phyloP scores from a whole-genome alignment of 2,329 filamentous ascomycete species.

The Cordyceps tenuipes region DNA sequence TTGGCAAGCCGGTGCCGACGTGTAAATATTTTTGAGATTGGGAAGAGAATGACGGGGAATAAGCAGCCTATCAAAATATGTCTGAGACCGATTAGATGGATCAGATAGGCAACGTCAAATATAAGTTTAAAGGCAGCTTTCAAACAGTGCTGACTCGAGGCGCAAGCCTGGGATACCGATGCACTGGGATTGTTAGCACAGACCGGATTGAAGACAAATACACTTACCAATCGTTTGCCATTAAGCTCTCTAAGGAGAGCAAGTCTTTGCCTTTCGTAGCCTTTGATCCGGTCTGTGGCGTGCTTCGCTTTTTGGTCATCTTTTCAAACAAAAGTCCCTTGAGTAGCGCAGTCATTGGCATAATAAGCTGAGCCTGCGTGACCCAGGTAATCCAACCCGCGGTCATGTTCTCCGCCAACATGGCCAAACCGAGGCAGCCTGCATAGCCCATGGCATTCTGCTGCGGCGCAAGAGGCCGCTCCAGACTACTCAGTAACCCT shows the following conservation, averaged over 20 bases:
- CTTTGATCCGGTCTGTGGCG: neutral
- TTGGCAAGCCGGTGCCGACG: constrained; percentile 1
- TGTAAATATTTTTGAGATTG: constrained; percentile 9
- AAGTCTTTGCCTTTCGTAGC: neutral
- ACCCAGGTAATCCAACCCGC: constrained; percentile 8
- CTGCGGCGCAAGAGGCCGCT: constrained; percentile 33
- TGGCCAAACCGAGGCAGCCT: constrained; percentile 40
- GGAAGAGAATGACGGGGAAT: constrained; percentile 6
- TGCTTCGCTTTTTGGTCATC: neutral
- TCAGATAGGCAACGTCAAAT: constrained; percentile 11
- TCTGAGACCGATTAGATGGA: constrained; percentile 7
- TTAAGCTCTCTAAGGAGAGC: neutral
- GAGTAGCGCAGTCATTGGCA: neutral
- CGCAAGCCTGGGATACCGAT: neutral
- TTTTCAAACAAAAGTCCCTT: constrained; percentile 12
- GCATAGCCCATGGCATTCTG: constrained; percentile 48
- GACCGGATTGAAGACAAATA: neutral
- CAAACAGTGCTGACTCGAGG: constrained; percentile 4
- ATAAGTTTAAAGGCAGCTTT: constrained; percentile 7
- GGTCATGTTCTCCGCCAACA: constrained; percentile 43
- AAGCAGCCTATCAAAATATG: constrained; percentile 5
- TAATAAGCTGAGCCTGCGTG: neutral
- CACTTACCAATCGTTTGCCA: constrained; percentile 5
- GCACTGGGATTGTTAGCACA: neutral
- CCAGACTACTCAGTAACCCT: neutral